A percentile compares a stretch with the other conserved stretches of the same genome.
Evolutionary conservation across 495 filamentous ascomycete species (phyloP).

Genomic region (Neurospora sp.): DNA sequence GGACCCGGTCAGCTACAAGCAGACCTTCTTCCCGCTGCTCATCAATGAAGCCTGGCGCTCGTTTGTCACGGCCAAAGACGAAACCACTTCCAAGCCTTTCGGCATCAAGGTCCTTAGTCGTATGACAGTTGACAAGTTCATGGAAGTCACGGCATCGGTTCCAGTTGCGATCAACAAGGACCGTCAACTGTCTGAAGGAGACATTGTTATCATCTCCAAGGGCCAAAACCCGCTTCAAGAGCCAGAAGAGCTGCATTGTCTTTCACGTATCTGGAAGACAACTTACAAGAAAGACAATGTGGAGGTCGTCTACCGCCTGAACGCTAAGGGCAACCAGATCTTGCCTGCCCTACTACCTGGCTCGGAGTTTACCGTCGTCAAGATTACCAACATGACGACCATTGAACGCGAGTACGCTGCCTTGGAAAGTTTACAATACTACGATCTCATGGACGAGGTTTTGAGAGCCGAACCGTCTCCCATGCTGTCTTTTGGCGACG

Average conservation of each 20-base stretch:
- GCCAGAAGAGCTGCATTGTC: conserved; percentile 59
- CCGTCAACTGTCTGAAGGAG: conserved; percentile 65
- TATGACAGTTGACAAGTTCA: conserved; percentile 80
- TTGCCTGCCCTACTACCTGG: conserved; percentile 44
- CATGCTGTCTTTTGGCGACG: conserved; percentile 65
- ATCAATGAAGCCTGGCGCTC: conserved; percentile 94
- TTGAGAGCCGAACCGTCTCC: conserved; percentile 80
- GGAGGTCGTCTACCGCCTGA: conserved; percentile 78
- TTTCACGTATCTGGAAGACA: conserved; percentile 72
- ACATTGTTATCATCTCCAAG: conserved; percentile 77
- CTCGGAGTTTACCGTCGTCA: conserved; percentile 59
- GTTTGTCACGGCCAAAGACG: conserved; percentile 81
- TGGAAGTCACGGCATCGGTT: conserved; percentile 80
- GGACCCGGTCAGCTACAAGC: conserved; percentile 68
- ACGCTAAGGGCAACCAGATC: conserved; percentile 41
- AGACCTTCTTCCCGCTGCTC: conserved; percentile 81
- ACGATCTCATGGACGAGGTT: conserved; percentile 89
- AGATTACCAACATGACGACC: conserved; percentile 78
- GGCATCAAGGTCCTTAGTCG: conserved; percentile 78
- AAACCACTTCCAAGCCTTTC: conserved; percentile 64
- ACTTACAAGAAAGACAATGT: conserved; percentile 66
- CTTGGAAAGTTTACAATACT: conserved; percentile 80
- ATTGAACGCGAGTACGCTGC: conserved; percentile 94
- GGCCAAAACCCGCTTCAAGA: conserved; percentile 53
- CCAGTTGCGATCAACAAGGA: conserved; percentile 59